A percentile compares a stretch with the other conserved stretches of the same genome.
Evolutionary conservation across 2,329 filamentous ascomycete genomes (phyloP).

Genomic region (Coniochaeta sp.): DNA sequence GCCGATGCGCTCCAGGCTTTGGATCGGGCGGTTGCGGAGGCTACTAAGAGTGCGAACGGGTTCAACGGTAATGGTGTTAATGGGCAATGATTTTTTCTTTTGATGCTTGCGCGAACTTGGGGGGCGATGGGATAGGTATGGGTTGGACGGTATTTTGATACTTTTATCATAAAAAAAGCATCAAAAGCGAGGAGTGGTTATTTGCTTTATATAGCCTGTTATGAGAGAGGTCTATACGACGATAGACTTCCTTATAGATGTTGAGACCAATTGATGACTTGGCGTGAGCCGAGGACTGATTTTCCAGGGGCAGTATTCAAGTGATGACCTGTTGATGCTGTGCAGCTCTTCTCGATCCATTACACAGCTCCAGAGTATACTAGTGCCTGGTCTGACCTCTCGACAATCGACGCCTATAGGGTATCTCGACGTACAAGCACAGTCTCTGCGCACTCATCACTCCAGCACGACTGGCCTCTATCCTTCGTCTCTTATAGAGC

Average conservation of each 20-base stretch:
- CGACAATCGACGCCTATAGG: too few relatives aligned
- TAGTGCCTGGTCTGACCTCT: too few relatives aligned
- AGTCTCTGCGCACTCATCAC: too few relatives aligned
- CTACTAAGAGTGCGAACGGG: constrained; percentile 10
- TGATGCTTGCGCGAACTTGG: background rate
- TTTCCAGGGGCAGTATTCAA: too few relatives aligned
- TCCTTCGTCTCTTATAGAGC: too few relatives aligned
- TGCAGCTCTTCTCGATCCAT: too few relatives aligned
- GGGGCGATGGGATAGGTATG: background rate
- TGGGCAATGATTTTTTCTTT: constrained; percentile 6
- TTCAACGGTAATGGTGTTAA: constrained; percentile 11
- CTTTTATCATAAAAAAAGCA: background rate
- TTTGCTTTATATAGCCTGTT: background rate
- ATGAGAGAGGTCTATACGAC: background rate
- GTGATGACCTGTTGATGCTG: too few relatives aligned
- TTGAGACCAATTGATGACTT: background rate
- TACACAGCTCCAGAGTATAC: too few relatives aligned
- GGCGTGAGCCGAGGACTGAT: background rate
- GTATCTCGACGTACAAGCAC: too few relatives aligned
- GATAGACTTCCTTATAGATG: background rate
- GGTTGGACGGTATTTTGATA: background rate
- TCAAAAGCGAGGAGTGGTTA: background rate
- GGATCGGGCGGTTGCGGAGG: constrained; percentile 55
- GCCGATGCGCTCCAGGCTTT: constrained; percentile 74
- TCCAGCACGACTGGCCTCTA: too few relatives aligned